Percentiles rank a stretch among this genome's conserved stretches.
Evolutionary conservation across 2,329 filamentous ascomycete species (phyloP).

Genomic region (Triangularia verruculosa): DNA sequence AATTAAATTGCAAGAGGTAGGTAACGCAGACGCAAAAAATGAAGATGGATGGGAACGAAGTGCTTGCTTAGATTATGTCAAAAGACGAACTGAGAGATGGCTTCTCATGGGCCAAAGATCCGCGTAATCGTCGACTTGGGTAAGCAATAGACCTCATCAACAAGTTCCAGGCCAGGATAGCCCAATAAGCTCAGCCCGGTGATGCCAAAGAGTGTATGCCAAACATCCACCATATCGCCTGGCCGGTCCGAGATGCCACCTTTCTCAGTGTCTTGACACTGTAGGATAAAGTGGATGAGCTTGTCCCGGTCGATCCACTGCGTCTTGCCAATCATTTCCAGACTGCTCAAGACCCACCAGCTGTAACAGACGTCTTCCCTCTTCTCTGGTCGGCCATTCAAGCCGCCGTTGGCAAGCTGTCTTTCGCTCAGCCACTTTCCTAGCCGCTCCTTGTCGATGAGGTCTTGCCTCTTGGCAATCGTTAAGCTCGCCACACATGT

Average conservation of each 20-base stretch:
- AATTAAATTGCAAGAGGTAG: constrained; percentile 68
- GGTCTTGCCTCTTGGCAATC: constrained; percentile 77
- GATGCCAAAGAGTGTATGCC: constrained; percentile 87
- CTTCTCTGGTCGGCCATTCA: constrained; percentile 95
- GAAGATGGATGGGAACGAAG: constrained; percentile 1
- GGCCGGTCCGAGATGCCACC: constrained; percentile 90
- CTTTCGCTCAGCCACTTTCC: constrained; percentile 91
- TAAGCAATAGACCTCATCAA: constrained; percentile 88
- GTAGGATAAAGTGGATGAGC: constrained; percentile 77
- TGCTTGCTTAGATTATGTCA: constrained; percentile 5
- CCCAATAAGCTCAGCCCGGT: constrained; percentile 82
- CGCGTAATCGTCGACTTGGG: constrained; percentile 64
- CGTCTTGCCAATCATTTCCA: constrained; percentile 81
- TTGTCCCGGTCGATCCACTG: constrained; percentile 91
- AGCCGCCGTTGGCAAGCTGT: constrained; percentile 79
- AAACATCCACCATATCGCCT: constrained; percentile 94
- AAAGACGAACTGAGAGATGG: neutral
- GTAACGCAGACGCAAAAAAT: constrained; percentile 3
- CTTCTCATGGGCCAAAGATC: constrained; percentile 40
- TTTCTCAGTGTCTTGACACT: constrained; percentile 78
- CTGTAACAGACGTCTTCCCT: constrained; percentile 96
- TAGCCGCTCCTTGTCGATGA: constrained; percentile 78
- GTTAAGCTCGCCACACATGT: constrained; percentile 85
- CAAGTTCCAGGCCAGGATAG: constrained; percentile 70
- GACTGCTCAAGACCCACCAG: constrained; percentile 95